Evolutionary conservation across 495 filamentous ascomycete species (phyloP).

Genomic region (Podospora pseudocomata): DNA sequence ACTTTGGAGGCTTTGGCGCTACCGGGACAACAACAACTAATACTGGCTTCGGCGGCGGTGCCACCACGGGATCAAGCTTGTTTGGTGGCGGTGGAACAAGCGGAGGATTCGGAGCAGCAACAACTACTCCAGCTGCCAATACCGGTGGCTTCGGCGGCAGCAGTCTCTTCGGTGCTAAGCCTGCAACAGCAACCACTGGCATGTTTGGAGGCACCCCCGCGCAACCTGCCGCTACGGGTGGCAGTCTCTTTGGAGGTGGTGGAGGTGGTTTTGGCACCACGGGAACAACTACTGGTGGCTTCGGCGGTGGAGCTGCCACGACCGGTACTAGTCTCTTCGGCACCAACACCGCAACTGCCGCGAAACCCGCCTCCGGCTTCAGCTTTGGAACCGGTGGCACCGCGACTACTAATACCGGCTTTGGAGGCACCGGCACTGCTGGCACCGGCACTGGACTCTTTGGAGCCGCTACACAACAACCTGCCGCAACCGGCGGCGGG

Average conservation of each 20-base stretch:
- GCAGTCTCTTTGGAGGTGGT: conserved; percentile 22
- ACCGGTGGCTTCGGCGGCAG: conserved; percentile 43
- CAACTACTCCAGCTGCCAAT: neutral
- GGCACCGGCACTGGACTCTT: conserved; percentile 46
- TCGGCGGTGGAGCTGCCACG: conserved; percentile 35
- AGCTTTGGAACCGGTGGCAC: conserved; percentile 25
- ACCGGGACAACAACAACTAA: conserved; percentile 43
- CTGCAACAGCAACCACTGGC: conserved; percentile 36
- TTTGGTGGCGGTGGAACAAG: neutral
- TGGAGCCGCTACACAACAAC: conserved; percentile 38
- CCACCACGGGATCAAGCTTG: conserved; percentile 26
- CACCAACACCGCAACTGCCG: conserved; percentile 24
- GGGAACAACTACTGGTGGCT: conserved; percentile 31
- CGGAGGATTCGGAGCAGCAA: neutral
- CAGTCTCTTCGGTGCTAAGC: conserved; percentile 46
- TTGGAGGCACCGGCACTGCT: conserved; percentile 27
- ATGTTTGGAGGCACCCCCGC: conserved; percentile 32
- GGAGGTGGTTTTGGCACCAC: conserved; percentile 34
- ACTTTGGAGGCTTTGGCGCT: conserved; percentile 48
- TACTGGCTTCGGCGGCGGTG: conserved; percentile 46
- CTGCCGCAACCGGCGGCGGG: conserved; percentile 19
- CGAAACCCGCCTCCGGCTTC: conserved; percentile 33
- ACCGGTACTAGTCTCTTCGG: conserved; percentile 41
- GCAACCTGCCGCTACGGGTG: conserved; percentile 21
- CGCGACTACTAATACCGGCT: conserved; percentile 12